Percentiles rank a stretch among this genome's conserved stretches.
These are phyloP conservation scores for Tuber melanosporum DNA, from an alignment of 495 filamentous ascomycete species.

Conservation along the genomic window DNA sequence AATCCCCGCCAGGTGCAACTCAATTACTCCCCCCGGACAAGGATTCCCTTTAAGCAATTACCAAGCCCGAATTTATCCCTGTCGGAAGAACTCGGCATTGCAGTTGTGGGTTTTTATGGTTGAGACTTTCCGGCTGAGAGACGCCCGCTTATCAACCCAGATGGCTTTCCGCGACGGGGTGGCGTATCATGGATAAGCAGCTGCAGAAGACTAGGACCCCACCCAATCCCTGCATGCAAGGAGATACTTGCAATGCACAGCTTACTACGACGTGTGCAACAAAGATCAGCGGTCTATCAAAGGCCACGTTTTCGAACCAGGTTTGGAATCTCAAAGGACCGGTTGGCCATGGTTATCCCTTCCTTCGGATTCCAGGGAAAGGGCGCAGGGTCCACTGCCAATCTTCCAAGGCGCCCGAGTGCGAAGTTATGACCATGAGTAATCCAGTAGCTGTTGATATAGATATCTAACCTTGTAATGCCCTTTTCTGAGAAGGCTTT, in stretches of 20 bases:
- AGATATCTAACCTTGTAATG: neutral
- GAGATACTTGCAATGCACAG: neutral
- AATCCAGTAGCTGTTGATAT: neutral
- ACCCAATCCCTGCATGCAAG: neutral
- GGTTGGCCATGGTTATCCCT: neutral
- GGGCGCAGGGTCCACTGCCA: neutral
- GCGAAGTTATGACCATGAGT: neutral
- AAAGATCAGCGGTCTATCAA: neutral
- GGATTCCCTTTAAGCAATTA: neutral
- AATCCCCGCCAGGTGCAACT: neutral
- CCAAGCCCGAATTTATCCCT: neutral
- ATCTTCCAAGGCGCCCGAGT: neutral
- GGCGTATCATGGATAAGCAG: neutral
- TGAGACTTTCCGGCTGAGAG: neutral
- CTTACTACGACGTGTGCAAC: neutral
- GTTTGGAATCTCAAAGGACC: neutral
- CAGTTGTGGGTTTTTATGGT: neutral
- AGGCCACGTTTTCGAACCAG: neutral
- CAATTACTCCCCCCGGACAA: neutral
- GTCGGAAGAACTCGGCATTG: neutral
- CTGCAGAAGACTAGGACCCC: neutral
- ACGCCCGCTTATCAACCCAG: neutral
- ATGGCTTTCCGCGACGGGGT: neutral
- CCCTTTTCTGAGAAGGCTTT: neutral
- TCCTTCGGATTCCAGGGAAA: neutral